Conservation (phyloP, 192 early-diverging fungal species). For the Podila epicladia region DNA sequence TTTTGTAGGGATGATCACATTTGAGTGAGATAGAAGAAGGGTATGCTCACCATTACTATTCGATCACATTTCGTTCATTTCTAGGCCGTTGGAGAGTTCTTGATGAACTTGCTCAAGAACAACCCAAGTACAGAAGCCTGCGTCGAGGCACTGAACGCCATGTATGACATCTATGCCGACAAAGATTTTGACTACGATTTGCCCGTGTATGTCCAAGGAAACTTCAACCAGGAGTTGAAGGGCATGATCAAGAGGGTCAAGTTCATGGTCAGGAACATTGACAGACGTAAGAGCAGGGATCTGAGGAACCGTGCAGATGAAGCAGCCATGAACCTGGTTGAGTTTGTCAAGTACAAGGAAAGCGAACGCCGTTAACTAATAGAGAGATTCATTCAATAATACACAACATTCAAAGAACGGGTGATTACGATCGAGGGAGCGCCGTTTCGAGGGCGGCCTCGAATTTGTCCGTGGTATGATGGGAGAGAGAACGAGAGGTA, state of each 20-base stretch:
- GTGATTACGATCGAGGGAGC: no score
- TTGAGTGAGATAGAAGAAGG: no score
- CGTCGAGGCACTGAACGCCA: constrained; percentile 82
- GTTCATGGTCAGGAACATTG: constrained; percentile 66
- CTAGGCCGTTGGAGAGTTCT: constrained; percentile 72
- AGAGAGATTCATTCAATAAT: no score
- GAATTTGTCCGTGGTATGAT: no score
- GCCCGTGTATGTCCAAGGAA: constrained; percentile 82
- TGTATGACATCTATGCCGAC: constrained; percentile 93
- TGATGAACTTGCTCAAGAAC: constrained; percentile 60
- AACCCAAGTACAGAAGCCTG: constrained; percentile 56
- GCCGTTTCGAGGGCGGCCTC: no score
- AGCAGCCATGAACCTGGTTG: constrained; percentile 79
- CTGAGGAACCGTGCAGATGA: constrained; percentile 85
- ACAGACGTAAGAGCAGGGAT: constrained; percentile 73
- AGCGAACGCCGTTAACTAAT: constrained; percentile 65
- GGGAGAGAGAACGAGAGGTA: no score
- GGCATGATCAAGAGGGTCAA: constrained; percentile 58
- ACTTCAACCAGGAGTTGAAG: constrained; percentile 67
- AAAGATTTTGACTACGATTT: constrained; percentile 82
- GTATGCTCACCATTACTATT: no score
- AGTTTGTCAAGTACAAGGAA: constrained; percentile 91
- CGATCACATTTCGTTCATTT: not conserved
- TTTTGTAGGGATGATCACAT: not conserved
- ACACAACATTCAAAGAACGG: no score